These are phyloP conservation scores for Malbranchea zuffiana DNA, from an alignment of 2,329 filamentous ascomycete species.

Conservation along the genomic window DNA sequence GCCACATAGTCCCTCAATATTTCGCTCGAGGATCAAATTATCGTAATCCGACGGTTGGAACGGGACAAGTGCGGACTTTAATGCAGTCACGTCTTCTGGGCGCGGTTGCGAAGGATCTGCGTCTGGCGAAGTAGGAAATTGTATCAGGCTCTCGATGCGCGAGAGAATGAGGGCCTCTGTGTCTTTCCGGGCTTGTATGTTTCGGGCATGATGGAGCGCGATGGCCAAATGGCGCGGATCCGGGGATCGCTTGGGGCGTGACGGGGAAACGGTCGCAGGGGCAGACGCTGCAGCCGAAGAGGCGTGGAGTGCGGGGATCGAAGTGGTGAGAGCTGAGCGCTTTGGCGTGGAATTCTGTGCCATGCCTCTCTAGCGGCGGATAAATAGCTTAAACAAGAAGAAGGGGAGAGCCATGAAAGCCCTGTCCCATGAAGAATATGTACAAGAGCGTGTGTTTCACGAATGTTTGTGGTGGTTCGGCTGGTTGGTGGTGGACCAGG, in stretches of 20 bases:
- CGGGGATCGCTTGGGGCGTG: slow-evolving; percentile 19
- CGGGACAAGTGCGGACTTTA: slow-evolving; percentile 55
- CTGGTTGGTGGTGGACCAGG: no score
- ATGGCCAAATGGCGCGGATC: slow-evolving; percentile 44
- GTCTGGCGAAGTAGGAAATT: slow-evolving; percentile 44
- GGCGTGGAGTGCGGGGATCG: slow-evolving; percentile 32
- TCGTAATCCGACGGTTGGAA: slow-evolving; percentile 89
- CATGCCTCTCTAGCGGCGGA: neutral
- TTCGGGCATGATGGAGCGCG: slow-evolving; percentile 69
- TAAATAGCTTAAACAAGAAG: no score
- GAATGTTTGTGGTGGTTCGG: no score
- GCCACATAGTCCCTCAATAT: slow-evolving; percentile 70
- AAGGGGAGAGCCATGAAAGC: no score
- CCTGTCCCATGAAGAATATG: no score
- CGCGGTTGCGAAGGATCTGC: slow-evolving; percentile 45
- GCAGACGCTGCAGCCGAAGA: slow-evolving; percentile 33
- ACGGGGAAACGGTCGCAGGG: slow-evolving; percentile 24
- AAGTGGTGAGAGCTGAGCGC: slow-evolving; percentile 54
- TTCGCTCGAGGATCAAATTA: slow-evolving; percentile 76
- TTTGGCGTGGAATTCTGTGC: slow-evolving; percentile 21
- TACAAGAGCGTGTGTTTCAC: no score
- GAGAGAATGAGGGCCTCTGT: slow-evolving; percentile 63
- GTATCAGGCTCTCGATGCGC: slow-evolving; percentile 60
- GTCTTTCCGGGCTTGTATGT: slow-evolving; percentile 72
- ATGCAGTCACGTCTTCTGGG: slow-evolving; percentile 49